A percentile compares a stretch with the other conserved stretches of the same genome.
Conservation (phyloP, 202 grass and related monocot genomes). For the Schoenoplectus triqueter region DNA sequence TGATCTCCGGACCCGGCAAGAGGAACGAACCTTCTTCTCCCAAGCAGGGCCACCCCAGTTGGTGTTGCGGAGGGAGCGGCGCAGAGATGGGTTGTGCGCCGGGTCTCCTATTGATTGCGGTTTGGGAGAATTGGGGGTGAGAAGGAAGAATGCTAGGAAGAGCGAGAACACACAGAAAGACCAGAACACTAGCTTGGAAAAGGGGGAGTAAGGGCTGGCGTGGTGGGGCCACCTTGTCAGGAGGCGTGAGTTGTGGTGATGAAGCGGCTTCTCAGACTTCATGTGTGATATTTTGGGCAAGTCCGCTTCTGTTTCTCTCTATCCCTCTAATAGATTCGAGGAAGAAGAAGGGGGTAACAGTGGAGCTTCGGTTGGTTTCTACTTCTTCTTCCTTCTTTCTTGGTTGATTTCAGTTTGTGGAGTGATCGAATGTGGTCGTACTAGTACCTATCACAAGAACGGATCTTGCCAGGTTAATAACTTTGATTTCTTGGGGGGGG, state of each 20-base stretch:
- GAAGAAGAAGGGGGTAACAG: slow-evolving; percentile 1
- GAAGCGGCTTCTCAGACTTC: slow-evolving; percentile 70
- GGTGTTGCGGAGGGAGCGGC: slow-evolving; percentile 63
- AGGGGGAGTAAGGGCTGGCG: slow-evolving; percentile 43
- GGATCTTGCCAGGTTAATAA: slow-evolving; percentile 35
- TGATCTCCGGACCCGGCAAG: slow-evolving; percentile 54
- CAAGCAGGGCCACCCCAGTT: slow-evolving; percentile 74
- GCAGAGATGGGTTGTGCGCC: slow-evolving; percentile 46
- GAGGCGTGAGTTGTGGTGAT: slow-evolving; percentile 68
- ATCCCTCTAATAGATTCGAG: slow-evolving; percentile 16
- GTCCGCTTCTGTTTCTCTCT: not conserved
- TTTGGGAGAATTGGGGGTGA: slow-evolving; percentile 50
- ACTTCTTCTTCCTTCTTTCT: not conserved
- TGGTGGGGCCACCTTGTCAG: slow-evolving; percentile 63
- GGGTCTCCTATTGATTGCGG: slow-evolving; percentile 27
- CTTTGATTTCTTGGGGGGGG: slow-evolving; percentile 25
- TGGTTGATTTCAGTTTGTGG: slow-evolving; percentile 34
- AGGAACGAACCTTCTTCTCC: slow-evolving; percentile 77
- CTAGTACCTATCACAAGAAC: slow-evolving; percentile 33
- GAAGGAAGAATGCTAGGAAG: slow-evolving; percentile 72
- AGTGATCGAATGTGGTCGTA: slow-evolving; percentile 49
- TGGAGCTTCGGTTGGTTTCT: slow-evolving; percentile 19
- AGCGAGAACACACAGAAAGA: slow-evolving; percentile 72
- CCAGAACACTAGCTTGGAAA: slow-evolving; percentile 78
- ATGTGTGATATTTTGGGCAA: slow-evolving; percentile 25